Evolutionary conservation across 2,329 filamentous ascomycete species (phyloP), one percentile per base, ranked within the genome.

Genomic region (Dendrostoma leiphaemia): DNA sequence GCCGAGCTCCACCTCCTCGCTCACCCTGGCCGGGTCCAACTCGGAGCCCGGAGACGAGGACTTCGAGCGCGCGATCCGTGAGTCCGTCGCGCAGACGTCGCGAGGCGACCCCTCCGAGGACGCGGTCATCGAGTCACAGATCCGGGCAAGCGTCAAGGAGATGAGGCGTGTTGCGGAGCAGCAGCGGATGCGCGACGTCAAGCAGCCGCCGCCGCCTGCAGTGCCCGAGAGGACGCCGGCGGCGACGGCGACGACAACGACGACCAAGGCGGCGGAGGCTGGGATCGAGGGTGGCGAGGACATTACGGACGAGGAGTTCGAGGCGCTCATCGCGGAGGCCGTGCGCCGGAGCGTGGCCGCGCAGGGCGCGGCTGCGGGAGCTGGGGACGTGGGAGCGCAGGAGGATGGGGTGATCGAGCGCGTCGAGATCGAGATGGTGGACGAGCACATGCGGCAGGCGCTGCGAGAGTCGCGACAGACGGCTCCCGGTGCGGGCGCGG

Each of bases 1-100:
- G 3, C 12, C 52, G 57, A 54, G 35, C 52, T 54, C 43, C 58
- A 54, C 60, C 32, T 40, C 40, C 68, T 66, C 48, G 8, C 32
- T 48, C 41, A 48, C 54, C 6, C 58, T 49, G 5, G 13, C 13
- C 26, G 13, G 10, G 17, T 17, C 12, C 21, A 24, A 13, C 24
- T 17, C 45, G 24, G 55, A 51, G 31, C 24, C 43, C 19, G 74
- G 81, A n/a, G 76, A 82, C 31, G 76, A 78, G 2, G 86, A 88
- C 53, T 80, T 91, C 38, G 89, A 93, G 65, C 75, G 80, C 38
- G 89, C 89, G 1, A 93, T 94, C 54, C 80, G 78, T 50, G 76
- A 76, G 10, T 89, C 87, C 1, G 86, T 94, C 1, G 73, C 75
- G 7, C 81, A 88, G 64, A 91, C 88, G 0, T 91, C 88, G 0